phyloP scores from a whole-genome alignment of 768 basidiomycete genomes.

The Hysterangium stoloniferum region DNA sequence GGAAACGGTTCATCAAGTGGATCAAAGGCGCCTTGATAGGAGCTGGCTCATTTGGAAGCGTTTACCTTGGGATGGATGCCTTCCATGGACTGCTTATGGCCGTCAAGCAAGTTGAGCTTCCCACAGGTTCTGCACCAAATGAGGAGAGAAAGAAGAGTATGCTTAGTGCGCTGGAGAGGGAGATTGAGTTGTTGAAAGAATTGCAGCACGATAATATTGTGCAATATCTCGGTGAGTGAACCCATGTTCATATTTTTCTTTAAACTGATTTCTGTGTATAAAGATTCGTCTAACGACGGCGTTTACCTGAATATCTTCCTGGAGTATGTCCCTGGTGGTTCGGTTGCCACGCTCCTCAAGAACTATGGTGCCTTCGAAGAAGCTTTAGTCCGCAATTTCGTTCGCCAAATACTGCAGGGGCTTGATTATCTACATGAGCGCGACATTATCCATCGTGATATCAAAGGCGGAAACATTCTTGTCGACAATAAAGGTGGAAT shows the following conservation, averaged over 20 bases:
- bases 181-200: slow-evolving; percentile 90
- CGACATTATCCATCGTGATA: slow-evolving; percentile 95
- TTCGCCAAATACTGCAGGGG: slow-evolving; percentile 84
- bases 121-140: slow-evolving; percentile 73
- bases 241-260: background rate
- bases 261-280: background rate
- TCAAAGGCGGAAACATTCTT: slow-evolving; percentile 97
- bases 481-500: slow-evolving; percentile 97
- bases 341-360: slow-evolving; percentile 79
- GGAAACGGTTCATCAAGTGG: slow-evolving; percentile 77
- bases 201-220: slow-evolving; percentile 95
- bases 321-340: slow-evolving; percentile 95
- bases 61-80: slow-evolving; percentile 94
- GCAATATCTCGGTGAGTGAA: slow-evolving; percentile 83
- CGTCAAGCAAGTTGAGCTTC: slow-evolving; percentile 94
- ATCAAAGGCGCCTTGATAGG: slow-evolving; percentile 95
- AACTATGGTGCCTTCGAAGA: slow-evolving; percentile 96
- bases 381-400: slow-evolving; percentile 83
- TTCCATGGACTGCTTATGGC: slow-evolving; percentile 89
- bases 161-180: slow-evolving; percentile 85
- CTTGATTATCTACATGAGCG: slow-evolving; percentile 87
- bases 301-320: slow-evolving; percentile 92
- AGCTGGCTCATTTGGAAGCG: slow-evolving; percentile 90
- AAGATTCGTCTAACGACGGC: slow-evolving; percentile 91
- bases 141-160: slow-evolving; percentile 92